Evolutionary conservation across 23 red algal species (phyloP).

Genomic region (Gracilaria gracilis): DNA sequence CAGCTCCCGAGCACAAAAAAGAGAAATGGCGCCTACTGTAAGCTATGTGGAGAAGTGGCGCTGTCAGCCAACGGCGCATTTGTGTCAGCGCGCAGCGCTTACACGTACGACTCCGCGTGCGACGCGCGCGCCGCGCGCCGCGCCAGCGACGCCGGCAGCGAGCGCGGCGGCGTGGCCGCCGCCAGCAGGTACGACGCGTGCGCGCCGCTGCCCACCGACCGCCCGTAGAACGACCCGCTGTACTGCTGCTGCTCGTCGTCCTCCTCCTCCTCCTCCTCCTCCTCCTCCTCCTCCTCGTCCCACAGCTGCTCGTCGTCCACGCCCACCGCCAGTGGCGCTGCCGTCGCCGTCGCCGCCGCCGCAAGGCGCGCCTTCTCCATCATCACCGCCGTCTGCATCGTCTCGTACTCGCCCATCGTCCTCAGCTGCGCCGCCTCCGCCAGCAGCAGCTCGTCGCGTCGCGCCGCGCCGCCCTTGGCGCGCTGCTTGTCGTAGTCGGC

Average conservation of each 20-base stretch:
- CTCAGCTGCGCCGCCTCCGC: background rate
- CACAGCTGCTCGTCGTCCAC: background rate
- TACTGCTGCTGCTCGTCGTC: slow-evolving; percentile 2
- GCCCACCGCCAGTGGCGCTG: background rate
- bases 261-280: slow-evolving; percentile 15
- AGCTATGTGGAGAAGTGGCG: too few relatives aligned
- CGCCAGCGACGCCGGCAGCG: background rate
- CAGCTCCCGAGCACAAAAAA: too few relatives aligned
- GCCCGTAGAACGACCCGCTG: slow-evolving; percentile 23
- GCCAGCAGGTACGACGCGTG: slow-evolving; percentile 42
- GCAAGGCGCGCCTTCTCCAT: background rate
- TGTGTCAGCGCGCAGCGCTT: too few relatives aligned
- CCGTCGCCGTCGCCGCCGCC: background rate
- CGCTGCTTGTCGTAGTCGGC: slow-evolving; percentile 49
- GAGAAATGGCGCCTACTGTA: too few relatives aligned
- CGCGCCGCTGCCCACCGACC: slow-evolving; percentile 33
- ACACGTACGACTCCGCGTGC: too few relatives aligned
- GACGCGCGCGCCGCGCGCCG: background rate
- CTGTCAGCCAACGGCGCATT: too few relatives aligned
- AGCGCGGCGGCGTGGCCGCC: slow-evolving; percentile 29
- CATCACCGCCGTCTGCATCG: background rate
- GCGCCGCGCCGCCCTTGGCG: background rate
- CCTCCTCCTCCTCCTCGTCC: slow-evolving; percentile 30
- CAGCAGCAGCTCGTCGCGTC: background rate
- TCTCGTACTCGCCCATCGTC: background rate